Evolutionary conservation across 2,329 filamentous ascomycete genomes (phyloP).

Genomic region (Corynespora cassiicola): DNA sequence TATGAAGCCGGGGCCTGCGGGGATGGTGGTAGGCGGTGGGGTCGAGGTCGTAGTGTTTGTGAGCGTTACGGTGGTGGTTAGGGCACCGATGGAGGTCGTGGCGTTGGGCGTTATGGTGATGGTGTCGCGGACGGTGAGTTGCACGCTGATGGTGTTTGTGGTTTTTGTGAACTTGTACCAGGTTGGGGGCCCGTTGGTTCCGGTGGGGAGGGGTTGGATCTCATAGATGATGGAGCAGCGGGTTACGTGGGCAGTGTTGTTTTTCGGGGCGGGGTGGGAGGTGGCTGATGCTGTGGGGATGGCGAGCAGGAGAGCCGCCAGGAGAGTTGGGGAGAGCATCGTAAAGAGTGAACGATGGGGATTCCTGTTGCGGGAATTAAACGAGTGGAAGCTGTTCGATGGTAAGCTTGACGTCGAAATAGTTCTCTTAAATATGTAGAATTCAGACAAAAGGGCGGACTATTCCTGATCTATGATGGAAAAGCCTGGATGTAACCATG

Average conservation of each 20-base stretch:
- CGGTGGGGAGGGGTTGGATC: slow-evolving; percentile 3
- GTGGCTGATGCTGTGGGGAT: slow-evolving; percentile 6
- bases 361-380: slow-evolving; percentile 7
- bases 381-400: slow-evolving; percentile 12
- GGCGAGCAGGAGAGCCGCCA: slow-evolving; percentile 21
- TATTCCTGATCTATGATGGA: too few relatives aligned
- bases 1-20: slow-evolving; percentile 22
- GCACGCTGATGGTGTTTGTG: slow-evolving; percentile 21
- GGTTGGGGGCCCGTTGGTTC: slow-evolving; percentile 7
- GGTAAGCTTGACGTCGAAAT: too few relatives aligned
- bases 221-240: slow-evolving; percentile 10
- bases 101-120: slow-evolving; percentile 25
- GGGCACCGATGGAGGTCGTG: slow-evolving; percentile 24
- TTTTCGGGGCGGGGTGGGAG: not conserved
- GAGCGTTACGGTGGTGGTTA: slow-evolving; percentile 20
- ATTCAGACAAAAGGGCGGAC: too few relatives aligned
- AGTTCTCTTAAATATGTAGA: too few relatives aligned
- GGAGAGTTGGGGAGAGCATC: slow-evolving; percentile 22
- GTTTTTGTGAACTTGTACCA: slow-evolving; percentile 14
- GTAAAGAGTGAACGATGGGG: slow-evolving; percentile 8
- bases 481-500: too few relatives aligned
- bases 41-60: slow-evolving; percentile 16
- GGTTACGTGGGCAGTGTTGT: slow-evolving; percentile 2
- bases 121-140: slow-evolving; percentile 18
- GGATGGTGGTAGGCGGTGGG: slow-evolving; percentile 18